Base-by-base conservation (phyloP, 306 rosid genomes). In the Prunus dulcis region DNA sequence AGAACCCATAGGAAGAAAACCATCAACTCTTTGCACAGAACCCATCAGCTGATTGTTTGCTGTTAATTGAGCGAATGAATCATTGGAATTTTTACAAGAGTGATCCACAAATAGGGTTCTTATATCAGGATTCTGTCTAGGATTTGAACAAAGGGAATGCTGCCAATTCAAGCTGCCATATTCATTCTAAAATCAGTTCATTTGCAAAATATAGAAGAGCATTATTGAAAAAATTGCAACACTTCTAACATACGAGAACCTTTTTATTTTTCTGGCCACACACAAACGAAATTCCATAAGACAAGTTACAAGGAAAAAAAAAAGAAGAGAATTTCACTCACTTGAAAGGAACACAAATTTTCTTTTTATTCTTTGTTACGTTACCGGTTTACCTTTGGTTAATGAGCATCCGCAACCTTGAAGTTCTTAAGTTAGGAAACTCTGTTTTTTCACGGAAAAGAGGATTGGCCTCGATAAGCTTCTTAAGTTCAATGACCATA, bases 121-220 rank as follows among this genome's bases (percentile, higher is more conserved):
- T 80, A 90, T 90, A 79, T 95, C 96, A 32, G 97, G 98, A 92
- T 90, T 95, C 74, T 88, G 93, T 78, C 90, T 85, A 3, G 96
- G 97, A 55, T 84, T 87, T 82, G 82, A 82, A 81, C 98, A 95
- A 67, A 90, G 97, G 49, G 90, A 91, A 73, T 95, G 98, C 87
- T 94, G 98, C 98, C 98, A 92, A 84, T 91, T 94, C 85, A 94
- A 84, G 92, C 98, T 94, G 92, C 57, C 86, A 86, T 80, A 72
- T 41, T 4, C 11, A 72, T 72, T 71, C 56, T 74, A 70, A 66
- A 79, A 49, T 65, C 79, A 87, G 75, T 73, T 47, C 28, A 57
- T 27, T 41, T 66, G 70, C 23, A 72, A 56, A 25, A 22, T 41
- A 22, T 57, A 72, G 38, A 23, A 9, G 17, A 57, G 8, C 60